These are phyloP conservation scores for Pascua sp. DNA, from an alignment of 1,284 basidiomycete species.

Conservation along the genomic window DNA sequence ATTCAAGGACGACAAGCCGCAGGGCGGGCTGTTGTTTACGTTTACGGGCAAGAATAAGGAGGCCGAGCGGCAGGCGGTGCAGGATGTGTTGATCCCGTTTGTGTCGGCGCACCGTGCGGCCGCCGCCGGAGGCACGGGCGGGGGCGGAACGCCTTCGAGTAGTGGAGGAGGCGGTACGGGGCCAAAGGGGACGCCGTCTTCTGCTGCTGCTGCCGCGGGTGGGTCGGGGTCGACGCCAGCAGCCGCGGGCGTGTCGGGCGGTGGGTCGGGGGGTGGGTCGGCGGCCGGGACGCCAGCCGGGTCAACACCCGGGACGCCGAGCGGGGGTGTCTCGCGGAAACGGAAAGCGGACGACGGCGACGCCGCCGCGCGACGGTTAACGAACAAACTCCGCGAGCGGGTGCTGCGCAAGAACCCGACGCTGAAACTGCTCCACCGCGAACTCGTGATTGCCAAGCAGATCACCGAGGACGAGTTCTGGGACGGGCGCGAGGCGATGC, in stretches of 20 bases:
- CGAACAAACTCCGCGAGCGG: conserved; percentile 60
- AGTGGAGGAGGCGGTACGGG: conserved; percentile 6
- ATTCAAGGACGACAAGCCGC: conserved; percentile 46
- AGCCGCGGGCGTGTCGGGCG: conserved; percentile 9
- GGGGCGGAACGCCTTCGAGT: conserved; percentile 5
- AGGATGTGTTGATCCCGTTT: conserved; percentile 45
- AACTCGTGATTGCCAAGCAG: conserved; percentile 77
- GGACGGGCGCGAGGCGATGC: conserved; percentile 82
- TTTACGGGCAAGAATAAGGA: conserved; percentile 35
- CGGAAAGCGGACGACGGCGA: conserved; percentile 17
- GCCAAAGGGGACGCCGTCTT: background rate
- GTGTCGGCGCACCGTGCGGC: conserved; percentile 37
- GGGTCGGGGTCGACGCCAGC: conserved; percentile 16
- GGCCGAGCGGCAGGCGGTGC: conserved; percentile 39
- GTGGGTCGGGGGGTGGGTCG: conserved; percentile 6
- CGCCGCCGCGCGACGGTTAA: conserved; percentile 16
- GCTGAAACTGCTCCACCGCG: conserved; percentile 71
- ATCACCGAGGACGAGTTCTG: conserved; percentile 91
- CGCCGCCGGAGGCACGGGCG: conserved; percentile 6
- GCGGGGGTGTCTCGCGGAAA: conserved; percentile 8
- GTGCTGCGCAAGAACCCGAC: conserved; percentile 73
- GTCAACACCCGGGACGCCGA: conserved; percentile 1
- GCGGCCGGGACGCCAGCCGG: conserved; percentile 1
- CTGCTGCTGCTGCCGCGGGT: background rate
- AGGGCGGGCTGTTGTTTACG: conserved; percentile 43